phyloP scores from a whole-genome alignment of 2,329 filamentous ascomycete species.

The Exophiala sp. region DNA sequence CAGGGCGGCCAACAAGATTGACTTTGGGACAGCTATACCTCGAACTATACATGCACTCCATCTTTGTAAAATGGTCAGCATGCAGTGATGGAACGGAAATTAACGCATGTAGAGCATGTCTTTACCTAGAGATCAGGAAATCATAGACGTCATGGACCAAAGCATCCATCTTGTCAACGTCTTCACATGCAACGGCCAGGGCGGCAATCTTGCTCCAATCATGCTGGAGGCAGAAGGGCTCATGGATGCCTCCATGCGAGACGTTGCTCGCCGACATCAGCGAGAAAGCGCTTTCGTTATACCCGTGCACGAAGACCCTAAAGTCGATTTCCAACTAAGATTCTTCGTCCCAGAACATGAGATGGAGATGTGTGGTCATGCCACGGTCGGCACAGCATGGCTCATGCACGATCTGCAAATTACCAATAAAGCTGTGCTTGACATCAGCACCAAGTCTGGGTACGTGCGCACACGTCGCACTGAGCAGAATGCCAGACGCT shows the following conservation, averaged over 20 bases:
- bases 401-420: conserved; percentile 1
- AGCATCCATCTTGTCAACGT: conserved; percentile 30
- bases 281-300: conserved; percentile 2
- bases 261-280: neutral
- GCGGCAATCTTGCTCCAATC: conserved; percentile 4
- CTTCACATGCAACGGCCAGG: neutral
- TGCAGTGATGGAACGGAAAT: too few relatives aligned
- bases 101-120: too few relatives aligned
- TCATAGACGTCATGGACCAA: conserved; percentile 31
- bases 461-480: neutral
- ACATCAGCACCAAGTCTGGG: conserved; percentile 1
- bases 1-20: too few relatives aligned
- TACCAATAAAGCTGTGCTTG: neutral
- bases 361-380: conserved; percentile 10
- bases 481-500: neutral
- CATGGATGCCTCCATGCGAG: conserved; percentile 2
- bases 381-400: conserved; percentile 6
- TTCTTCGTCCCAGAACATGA: conserved; percentile 8
- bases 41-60: too few relatives aligned
- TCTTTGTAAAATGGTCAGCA: too few relatives aligned
- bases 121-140: too few relatives aligned
- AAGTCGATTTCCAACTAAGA: conserved; percentile 1
- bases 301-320: neutral
- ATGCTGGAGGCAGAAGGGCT: conserved; percentile 1
- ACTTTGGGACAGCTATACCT: too few relatives aligned